Conservation (phyloP, 805 yeast genomes). For the Nakazawaea laoshanensis region DNA sequence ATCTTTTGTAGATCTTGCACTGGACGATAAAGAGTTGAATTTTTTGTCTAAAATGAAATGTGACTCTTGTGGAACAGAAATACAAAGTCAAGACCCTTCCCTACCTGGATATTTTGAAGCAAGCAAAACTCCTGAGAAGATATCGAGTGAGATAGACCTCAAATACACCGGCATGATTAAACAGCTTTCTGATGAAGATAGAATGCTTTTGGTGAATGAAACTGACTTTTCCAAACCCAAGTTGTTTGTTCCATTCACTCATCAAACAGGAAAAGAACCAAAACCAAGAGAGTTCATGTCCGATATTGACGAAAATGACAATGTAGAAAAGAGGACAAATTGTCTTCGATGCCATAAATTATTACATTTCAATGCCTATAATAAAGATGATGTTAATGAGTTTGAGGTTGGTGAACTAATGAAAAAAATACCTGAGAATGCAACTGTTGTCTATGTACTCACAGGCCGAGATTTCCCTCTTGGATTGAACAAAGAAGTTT, state of each 20-base stretch:
- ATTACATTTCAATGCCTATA: constrained; percentile 31
- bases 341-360: constrained; percentile 56
- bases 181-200: constrained; percentile 21
- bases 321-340: constrained; percentile 16
- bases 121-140: constrained; percentile 9
- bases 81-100: constrained; percentile 31
- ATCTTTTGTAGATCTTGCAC: constrained; percentile 9
- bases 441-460: constrained; percentile 49
- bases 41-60: constrained; percentile 22
- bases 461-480: constrained; percentile 72
- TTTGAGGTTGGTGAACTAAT: constrained; percentile 23
- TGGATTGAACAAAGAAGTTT: constrained; percentile 31
- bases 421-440: constrained; percentile 30
- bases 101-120: constrained; percentile 34
- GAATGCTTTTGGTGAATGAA: constrained; percentile 18
- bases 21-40: background rate
- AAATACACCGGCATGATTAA: constrained; percentile 11
- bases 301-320: constrained; percentile 5
- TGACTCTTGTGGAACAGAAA: constrained; percentile 47
- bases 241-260: constrained; percentile 4
- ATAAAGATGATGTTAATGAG: constrained; percentile 23
- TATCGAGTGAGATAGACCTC: constrained; percentile 5
- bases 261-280: constrained; percentile 5
- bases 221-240: constrained; percentile 4
- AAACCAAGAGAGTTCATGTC: constrained; percentile 5